These are phyloP conservation scores for Arabidopsis thaliana DNA, from an alignment of 345 rosid genomes.

Conservation along the genomic window TAIR10.1 NC_003075.7:11002001-11002500, in stretches of 20 bases:
- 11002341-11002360: background rate
- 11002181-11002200: background rate
- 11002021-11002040: background rate
- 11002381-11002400: constrained; percentile 3
- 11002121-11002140: background rate
- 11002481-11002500: no score
- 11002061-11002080: constrained; percentile 33
- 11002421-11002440: no score
- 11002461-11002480: no score
- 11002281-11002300: background rate
- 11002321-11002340: background rate
- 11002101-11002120: constrained; percentile 43
- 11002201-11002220: background rate
- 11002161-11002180: background rate
- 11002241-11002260: background rate
- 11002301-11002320: background rate
- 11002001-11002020: background rate
- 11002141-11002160: background rate
- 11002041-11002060: constrained; percentile 19
- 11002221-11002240: background rate
- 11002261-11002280: background rate
- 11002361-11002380: background rate
- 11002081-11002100: constrained; percentile 37
- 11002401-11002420: background rate
- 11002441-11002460: no score